Evolutionary conservation across 2,329 filamentous ascomycete species (phyloP).

Genomic region (Lojkania enalia): DNA sequence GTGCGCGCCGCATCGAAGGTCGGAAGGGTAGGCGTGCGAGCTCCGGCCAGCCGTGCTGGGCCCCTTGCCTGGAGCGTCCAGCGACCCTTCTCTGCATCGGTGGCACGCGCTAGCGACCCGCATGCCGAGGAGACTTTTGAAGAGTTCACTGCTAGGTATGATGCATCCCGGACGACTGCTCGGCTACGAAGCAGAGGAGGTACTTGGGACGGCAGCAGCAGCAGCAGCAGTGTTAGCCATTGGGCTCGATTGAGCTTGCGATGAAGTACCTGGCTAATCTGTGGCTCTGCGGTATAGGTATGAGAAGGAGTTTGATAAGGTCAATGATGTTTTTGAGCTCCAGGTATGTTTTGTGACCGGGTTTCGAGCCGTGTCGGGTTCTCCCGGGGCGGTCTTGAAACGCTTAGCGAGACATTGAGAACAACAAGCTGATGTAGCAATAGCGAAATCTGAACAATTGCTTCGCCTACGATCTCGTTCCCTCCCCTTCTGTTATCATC

Average conservation of each 20-base stretch:
- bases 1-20: conserved; percentile 43
- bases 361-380: too few species aligned
- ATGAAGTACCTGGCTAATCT: conserved; percentile 26
- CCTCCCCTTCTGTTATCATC: conserved; percentile 85
- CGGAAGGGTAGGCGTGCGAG: conserved; percentile 37
- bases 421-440: conserved; percentile 21
- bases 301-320: conserved; percentile 97
- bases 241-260: conserved; percentile 27
- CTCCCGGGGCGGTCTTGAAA: conserved; percentile 9
- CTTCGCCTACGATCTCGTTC: conserved; percentile 99
- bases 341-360: conserved; percentile 70
- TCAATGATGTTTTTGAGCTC: conserved; percentile 99
- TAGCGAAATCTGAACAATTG: conserved; percentile 98
- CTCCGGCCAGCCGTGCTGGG: conserved; percentile 39
- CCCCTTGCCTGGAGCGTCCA: conserved; percentile 39
- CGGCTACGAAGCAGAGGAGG: conserved; percentile 15
- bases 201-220: conserved; percentile 15
- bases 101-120: conserved; percentile 49
- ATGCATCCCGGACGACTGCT: conserved; percentile 25
- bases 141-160: conserved; percentile 96
- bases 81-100: conserved; percentile 57
- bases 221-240: conserved; percentile 25
- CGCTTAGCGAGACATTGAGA: conserved; percentile 1
- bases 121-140: conserved; percentile 98
- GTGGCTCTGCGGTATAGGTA: conserved; percentile 65